Evolutionary conservation across 805 yeast species (phyloP).

Genomic region (Wickerhamomyces chambardii): DNA sequence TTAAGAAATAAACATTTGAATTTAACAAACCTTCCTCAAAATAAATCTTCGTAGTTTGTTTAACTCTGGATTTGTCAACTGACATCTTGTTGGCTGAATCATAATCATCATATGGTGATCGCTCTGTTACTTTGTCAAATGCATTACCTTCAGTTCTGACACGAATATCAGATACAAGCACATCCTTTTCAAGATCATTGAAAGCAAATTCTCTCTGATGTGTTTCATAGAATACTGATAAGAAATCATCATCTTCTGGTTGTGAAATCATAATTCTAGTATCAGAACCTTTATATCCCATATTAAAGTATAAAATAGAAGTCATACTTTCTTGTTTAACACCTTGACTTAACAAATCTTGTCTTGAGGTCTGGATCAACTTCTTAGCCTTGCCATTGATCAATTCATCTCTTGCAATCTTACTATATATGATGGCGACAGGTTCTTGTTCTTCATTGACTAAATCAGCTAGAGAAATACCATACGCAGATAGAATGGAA

Average conservation of each 20-base stretch:
- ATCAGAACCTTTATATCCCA: conserved; percentile 38
- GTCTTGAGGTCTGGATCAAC: not conserved
- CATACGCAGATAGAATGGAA: conserved; percentile 37
- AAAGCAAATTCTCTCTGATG: conserved; percentile 29
- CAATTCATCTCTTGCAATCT: conserved; percentile 6
- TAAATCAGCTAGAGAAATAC: conserved; percentile 31
- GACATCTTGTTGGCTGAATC: conserved; percentile 10
- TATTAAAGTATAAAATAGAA: conserved; percentile 24
- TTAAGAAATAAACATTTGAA: conserved; percentile 22
- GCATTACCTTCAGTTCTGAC: conserved; percentile 23
- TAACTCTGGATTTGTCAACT: conserved; percentile 8
- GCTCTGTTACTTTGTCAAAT: conserved; percentile 7
- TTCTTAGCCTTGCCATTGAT: conserved; percentile 1
- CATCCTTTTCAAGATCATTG: conserved; percentile 22
- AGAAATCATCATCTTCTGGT: conserved; percentile 16
- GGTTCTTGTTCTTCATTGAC: conserved; percentile 19
- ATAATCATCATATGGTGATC: conserved; percentile 16
- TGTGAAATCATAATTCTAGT: conserved; percentile 28
- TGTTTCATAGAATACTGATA: conserved; percentile 16
- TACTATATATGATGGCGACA: conserved; percentile 17
- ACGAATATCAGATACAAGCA: conserved; percentile 25
- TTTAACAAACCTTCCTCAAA: conserved; percentile 21
- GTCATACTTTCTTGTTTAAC: conserved; percentile 15
- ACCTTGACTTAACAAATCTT: conserved; percentile 14
- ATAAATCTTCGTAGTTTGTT: conserved; percentile 27